Evolutionary conservation across 2,329 filamentous ascomycete genomes (phyloP).

Genomic region (Pseudogymnoascus sp.): DNA sequence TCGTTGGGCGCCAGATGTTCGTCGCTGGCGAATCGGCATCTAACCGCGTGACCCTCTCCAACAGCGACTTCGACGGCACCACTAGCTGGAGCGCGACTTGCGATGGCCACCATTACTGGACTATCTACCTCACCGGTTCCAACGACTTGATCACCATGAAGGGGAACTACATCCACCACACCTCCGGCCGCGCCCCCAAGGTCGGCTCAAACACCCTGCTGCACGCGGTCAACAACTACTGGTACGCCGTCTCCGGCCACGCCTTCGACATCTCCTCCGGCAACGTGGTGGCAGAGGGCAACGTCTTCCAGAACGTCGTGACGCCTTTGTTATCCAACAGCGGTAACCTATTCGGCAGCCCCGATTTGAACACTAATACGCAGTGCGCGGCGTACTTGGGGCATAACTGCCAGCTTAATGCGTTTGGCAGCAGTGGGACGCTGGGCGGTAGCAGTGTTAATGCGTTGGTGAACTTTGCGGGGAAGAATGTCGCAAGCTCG

Average conservation of each 20-base stretch:
- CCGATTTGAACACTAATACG: constrained; percentile 16
- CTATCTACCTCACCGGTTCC: constrained; percentile 46
- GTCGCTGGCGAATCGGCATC: constrained; percentile 46
- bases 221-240: constrained; percentile 56
- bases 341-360: constrained; percentile 14
- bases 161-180: constrained; percentile 52
- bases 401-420: constrained; percentile 17
- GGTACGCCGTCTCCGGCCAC: constrained; percentile 44
- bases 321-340: background rate
- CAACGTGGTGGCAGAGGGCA: constrained; percentile 46
- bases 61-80: constrained; percentile 49
- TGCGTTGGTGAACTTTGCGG: constrained; percentile 26
- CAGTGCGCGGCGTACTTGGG: constrained; percentile 17
- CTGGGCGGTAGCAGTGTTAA: constrained; percentile 23
- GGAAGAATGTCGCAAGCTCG: constrained; percentile 25
- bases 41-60: constrained; percentile 50
- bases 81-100: constrained; percentile 48
- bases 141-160: constrained; percentile 49
- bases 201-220: constrained; percentile 45
- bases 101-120: constrained; percentile 53
- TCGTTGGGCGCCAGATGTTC: constrained; percentile 51
- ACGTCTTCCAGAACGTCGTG: constrained; percentile 46
- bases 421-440: constrained; percentile 22
- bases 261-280: constrained; percentile 45
- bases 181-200: constrained; percentile 48